A percentile compares a stretch with the other conserved stretches of the same genome.
Evolutionary conservation across 139 green algal species (phyloP).

Genomic region (Chlorella ohadii): DNA sequence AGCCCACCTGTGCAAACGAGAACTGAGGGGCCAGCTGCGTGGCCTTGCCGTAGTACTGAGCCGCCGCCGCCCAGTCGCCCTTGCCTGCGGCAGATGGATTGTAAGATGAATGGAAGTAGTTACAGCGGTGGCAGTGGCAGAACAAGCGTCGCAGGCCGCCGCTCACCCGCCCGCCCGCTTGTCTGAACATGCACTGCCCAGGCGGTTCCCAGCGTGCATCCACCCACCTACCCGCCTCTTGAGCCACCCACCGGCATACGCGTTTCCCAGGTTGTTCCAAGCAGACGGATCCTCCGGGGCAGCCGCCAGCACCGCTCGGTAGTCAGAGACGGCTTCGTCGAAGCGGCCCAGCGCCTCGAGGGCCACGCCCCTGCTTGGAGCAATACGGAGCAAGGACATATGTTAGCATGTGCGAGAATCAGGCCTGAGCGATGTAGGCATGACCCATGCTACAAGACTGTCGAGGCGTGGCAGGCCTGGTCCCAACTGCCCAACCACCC

Average conservation of each 20-base stretch:
- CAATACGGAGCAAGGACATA: no score
- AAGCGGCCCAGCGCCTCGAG: conserved; percentile 77
- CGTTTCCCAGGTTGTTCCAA: conserved; percentile 93
- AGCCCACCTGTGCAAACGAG: conserved; percentile 67
- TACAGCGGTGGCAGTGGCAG: no score
- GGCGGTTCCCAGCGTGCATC: no score
- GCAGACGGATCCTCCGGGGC: conserved; percentile 74
- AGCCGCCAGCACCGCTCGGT: conserved; percentile 75
- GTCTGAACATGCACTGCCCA: no score
- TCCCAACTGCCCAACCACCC: not conserved
- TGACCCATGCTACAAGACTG: no score
- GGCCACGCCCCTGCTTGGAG: conserved; percentile 76
- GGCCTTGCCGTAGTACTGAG: conserved; percentile 71
- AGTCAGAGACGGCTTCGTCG: conserved; percentile 82
- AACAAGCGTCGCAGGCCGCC: no score
- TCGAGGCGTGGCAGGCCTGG: no score
- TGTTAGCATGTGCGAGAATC: no score
- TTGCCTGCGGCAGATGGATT: not conserved
- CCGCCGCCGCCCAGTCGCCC: conserved; percentile 30
- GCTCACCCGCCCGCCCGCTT: no score
- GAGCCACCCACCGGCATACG: not conserved
- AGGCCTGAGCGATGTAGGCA: no score
- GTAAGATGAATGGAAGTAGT: no score
- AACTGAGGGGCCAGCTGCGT: conserved; percentile 77
- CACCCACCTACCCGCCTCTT: no score